Base-by-base conservation (phyloP, 163 green algal genomes). In the Chlorella variabilis region DNA sequence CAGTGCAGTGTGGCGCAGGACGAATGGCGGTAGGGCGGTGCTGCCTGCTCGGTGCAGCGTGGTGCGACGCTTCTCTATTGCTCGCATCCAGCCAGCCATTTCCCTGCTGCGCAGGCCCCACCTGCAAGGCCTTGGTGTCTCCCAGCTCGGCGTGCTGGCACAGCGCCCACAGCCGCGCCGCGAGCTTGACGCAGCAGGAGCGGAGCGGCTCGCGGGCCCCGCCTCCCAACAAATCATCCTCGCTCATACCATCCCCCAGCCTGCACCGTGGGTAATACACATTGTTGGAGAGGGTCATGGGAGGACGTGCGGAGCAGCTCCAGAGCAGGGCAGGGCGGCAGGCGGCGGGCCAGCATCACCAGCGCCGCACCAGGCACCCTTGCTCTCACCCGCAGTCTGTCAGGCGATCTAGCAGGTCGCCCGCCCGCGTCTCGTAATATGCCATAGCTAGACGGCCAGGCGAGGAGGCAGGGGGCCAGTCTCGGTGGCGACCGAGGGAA, bases 121-220 rank as follows among this genome's bases (percentile, higher is more conserved):
- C 77, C 49, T 83, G 70, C 70, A 82, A 39, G 36, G 25, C 23
- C 15, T 29, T 20, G 2, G 71, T 38, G 25, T 59, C 70, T 36
- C 20, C 49, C 33, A 78, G 18, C 39, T 17, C 42, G 6, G 39
- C 38, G 1, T 62, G n/a, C n/a, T 65, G 61, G 49, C 34, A 31
- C 13, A 85, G 67, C 17, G 73, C 75, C 84, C 84, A 89, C 38
- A 86, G 63, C 36, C 36, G 59, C 4, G 29, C 45, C 0, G 73
- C 84, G 42, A 89, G 75, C 56, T 86, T 49, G 38, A 66, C 13
- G 78, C 84, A 89, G 45, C 79, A 85, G 20, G 79, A 39, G 21
- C 84, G 71, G 41, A 89, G 56, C n/a, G 84, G 79, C 68, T 86
- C 79, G 17, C 84, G 77, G 2, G 21, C 34, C n/a, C 15, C 42